Percentiles rank a stretch among this genome's conserved stretches.
phyloP scores from a whole-genome alignment of 192 early-diverging fungal genomes.

The Mortierella claussenii region DNA sequence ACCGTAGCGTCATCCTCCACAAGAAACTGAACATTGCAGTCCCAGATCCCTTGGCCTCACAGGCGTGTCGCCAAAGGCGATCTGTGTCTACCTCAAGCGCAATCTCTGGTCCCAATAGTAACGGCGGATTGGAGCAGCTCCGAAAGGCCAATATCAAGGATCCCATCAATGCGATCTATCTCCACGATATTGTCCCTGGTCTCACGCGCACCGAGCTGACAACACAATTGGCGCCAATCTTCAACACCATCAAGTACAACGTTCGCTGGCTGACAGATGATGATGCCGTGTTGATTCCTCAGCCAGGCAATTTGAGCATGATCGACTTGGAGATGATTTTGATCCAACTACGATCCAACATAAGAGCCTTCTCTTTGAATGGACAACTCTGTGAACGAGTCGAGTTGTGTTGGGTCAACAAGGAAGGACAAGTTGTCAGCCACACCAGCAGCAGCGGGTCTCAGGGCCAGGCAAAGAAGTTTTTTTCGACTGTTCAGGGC shows the following conservation, averaged over 20 bases:
- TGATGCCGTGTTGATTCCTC: constrained; percentile 60
- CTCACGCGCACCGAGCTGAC: constrained; percentile 59
- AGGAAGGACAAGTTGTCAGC: constrained; percentile 57
- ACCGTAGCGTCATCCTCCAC: constrained; percentile 73
- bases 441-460: too few species aligned
- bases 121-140: constrained; percentile 36
- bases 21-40: constrained; percentile 54
- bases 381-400: constrained; percentile 47
- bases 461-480: constrained; percentile 21
- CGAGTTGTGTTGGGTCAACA: constrained; percentile 67
- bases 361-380: constrained; percentile 39
- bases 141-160: constrained; percentile 53
- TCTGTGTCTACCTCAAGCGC: too few species aligned
- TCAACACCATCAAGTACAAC: constrained; percentile 50
- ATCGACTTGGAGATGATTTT: constrained; percentile 61
- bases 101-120: constrained; percentile 1
- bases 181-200: constrained; percentile 61
- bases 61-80: constrained; percentile 55
- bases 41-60: constrained; percentile 32
- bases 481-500: constrained; percentile 10
- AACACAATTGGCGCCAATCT: constrained; percentile 55
- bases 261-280: constrained; percentile 64
- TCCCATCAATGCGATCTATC: constrained; percentile 67
- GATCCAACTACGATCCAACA: constrained; percentile 46
- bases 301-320: constrained; percentile 52